Evolutionary conservation across 345 rosid genomes (phyloP).

Genomic region (Punica granatum): DNA sequence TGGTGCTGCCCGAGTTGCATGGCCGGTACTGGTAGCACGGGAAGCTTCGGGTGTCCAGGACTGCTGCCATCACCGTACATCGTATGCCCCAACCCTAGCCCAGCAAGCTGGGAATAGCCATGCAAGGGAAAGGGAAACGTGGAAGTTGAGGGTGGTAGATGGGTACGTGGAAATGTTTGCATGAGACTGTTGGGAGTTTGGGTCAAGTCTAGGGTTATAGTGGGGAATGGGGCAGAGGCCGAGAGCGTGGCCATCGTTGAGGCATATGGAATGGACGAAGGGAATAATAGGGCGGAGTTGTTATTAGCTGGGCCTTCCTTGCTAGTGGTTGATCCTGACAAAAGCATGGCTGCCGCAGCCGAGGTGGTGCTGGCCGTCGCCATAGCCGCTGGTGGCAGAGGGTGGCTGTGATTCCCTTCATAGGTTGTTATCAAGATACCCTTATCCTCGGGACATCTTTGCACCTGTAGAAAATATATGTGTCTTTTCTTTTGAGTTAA

Average conservation of each 20-base stretch:
- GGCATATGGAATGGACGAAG: conserved; percentile 44
- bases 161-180: conserved; percentile 16
- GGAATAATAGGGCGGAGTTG: conserved; percentile 9
- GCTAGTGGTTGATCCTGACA: conserved; percentile 65
- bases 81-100: neutral
- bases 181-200: conserved; percentile 31
- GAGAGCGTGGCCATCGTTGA: conserved; percentile 61
- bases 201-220: conserved; percentile 85
- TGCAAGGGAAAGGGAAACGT: conserved; percentile 41
- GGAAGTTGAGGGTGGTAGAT: neutral
- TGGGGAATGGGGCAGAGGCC: conserved; percentile 79
- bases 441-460: conserved; percentile 83
- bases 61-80: conserved; percentile 5
- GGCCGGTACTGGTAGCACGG: conserved; percentile 19
- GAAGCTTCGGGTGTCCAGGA: conserved; percentile 13
- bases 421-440: conserved; percentile 74
- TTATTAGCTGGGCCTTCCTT: conserved; percentile 37
- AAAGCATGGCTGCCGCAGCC: conserved; percentile 81
- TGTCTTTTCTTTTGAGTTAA: neutral
- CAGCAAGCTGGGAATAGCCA: conserved; percentile 18
- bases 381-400: conserved; percentile 84
- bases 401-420: conserved; percentile 95
- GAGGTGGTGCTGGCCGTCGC: conserved; percentile 90
- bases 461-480: conserved; percentile 43
- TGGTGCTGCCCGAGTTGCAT: conserved; percentile 39